A percentile compares a stretch with the other conserved stretches of the same genome.
These are phyloP conservation scores for Bisporella sp. DNA, from an alignment of 2,329 filamentous ascomycete genomes.

Conservation along the genomic window DNA sequence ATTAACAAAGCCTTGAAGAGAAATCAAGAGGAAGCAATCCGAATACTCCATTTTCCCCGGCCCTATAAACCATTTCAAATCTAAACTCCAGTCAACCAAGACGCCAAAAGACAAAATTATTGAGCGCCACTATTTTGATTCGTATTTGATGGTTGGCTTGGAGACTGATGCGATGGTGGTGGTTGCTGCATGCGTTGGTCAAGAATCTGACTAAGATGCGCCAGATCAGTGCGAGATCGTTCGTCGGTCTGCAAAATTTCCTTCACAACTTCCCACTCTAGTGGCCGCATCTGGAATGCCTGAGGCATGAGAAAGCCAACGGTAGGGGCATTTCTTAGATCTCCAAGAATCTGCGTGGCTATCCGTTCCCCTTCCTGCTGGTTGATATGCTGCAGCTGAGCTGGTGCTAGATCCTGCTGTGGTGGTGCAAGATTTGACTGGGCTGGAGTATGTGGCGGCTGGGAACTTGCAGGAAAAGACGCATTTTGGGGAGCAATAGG, in stretches of 20 bases:
- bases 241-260: constrained; percentile 31
- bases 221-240: constrained; percentile 31
- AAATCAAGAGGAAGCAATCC: too few relatives aligned
- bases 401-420: constrained; percentile 24
- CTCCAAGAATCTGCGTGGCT: constrained; percentile 57
- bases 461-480: neutral
- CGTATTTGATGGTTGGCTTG: too few relatives aligned
- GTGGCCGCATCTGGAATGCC: constrained; percentile 58
- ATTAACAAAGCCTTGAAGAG: too few relatives aligned
- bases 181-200: constrained; percentile 27
- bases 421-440: constrained; percentile 2
- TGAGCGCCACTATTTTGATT: too few relatives aligned
- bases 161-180: too few relatives aligned
- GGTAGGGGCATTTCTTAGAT: constrained; percentile 53
- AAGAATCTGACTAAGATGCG: constrained; percentile 47
- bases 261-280: constrained; percentile 68
- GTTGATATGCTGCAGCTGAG: constrained; percentile 27
- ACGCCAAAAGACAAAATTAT: too few relatives aligned
- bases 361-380: constrained; percentile 50
- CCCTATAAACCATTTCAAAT: too few relatives aligned
- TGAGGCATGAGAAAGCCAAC: constrained; percentile 64
- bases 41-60: too few relatives aligned
- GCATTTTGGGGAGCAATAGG: constrained; percentile 40
- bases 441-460: constrained; percentile 14
- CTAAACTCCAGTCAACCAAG: too few relatives aligned